A percentile compares a stretch with the other conserved stretches of the same genome.
phyloP scores from a whole-genome alignment of 169 alveolate genomes.

The Babesia caballi region DNA sequence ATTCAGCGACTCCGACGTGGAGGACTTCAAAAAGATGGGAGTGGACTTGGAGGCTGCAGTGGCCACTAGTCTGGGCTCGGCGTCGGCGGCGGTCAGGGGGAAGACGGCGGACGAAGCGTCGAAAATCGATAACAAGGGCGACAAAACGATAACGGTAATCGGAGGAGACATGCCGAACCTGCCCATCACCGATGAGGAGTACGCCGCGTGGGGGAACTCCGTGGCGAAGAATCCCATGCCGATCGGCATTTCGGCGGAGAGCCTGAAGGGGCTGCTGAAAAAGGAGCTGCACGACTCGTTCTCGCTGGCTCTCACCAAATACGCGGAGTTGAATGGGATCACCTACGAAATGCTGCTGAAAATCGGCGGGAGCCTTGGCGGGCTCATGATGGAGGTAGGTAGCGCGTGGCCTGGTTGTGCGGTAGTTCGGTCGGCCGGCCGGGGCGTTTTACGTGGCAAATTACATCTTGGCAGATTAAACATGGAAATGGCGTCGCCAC shows the following conservation, averaged over 20 bases:
- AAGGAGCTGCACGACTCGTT: slow-evolving; percentile 21
- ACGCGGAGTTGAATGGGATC: slow-evolving; percentile 60
- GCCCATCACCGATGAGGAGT: slow-evolving; percentile 51
- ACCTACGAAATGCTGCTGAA: slow-evolving; percentile 42
- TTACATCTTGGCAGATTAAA: slow-evolving; percentile 25
- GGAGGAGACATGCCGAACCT: slow-evolving; percentile 67
- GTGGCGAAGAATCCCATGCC: slow-evolving; percentile 67
- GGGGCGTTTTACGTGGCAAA: not conserved
- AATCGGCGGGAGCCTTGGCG: slow-evolving; percentile 33
- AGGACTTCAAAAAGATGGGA: slow-evolving; percentile 27
- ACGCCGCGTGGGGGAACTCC: slow-evolving; percentile 58
- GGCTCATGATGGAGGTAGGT: slow-evolving; percentile 42
- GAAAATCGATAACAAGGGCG: slow-evolving; percentile 42
- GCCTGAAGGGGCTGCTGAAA: slow-evolving; percentile 25
- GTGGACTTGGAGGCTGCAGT: slow-evolving; percentile 49
- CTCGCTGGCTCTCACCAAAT: slow-evolving; percentile 35
- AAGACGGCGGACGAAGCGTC: not conserved
- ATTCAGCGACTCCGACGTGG: not conserved
- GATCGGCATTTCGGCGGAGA: slow-evolving; percentile 42
- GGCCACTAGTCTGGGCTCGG: slow-evolving; percentile 24
- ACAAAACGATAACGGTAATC: slow-evolving; percentile 34
- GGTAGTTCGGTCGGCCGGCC: not conserved
- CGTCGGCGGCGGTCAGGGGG: not conserved
- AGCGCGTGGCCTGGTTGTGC: not conserved
- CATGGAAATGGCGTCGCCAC: slow-evolving; percentile 23